Evolutionary conservation across 129 eudicot genomes (phyloP).

Genomic region (Solidago caesia): DNA sequence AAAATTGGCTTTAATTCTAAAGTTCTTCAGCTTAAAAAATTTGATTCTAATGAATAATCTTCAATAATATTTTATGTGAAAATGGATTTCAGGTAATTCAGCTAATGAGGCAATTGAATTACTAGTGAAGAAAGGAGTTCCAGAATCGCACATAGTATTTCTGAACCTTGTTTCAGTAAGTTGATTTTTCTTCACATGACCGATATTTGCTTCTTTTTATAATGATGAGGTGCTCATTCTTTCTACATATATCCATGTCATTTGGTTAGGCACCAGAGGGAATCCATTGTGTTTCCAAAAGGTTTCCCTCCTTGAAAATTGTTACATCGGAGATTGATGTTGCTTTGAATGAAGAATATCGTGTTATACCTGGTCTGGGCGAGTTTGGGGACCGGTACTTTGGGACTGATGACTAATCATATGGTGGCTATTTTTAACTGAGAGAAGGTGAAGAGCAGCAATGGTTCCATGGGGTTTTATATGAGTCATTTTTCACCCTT

Average conservation of each 20-base stretch:
- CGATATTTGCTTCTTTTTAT: not conserved
- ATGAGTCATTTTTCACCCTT: not conserved
- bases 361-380: slow-evolving; percentile 94
- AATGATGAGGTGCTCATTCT: not conserved
- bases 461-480: not conserved
- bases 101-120: slow-evolving; percentile 93
- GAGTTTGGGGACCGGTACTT: slow-evolving; percentile 96
- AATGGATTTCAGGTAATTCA: slow-evolving; percentile 62
- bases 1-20: not conserved
- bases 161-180: slow-evolving; percentile 93
- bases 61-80: not conserved
- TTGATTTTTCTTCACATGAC: not conserved
- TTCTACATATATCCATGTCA: not conserved
- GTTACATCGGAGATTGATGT: slow-evolving; percentile 93
- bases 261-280: slow-evolving; percentile 79
- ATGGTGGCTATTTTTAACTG: not conserved
- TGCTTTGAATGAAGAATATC: slow-evolving; percentile 75
- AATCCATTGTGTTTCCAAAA: slow-evolving; percentile 72
- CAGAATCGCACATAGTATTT: slow-evolving; percentile 84
- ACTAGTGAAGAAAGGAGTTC: slow-evolving; percentile 90
- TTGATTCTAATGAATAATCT: not conserved
- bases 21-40: not conserved
- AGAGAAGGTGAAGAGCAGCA: not conserved
- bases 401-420: slow-evolving; percentile 74
- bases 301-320: slow-evolving; percentile 76